Evolutionary conservation across 371 early-diverging fungal species (phyloP), one percentile per base, ranked within the genome.

Genomic region (Blakeslea trispora): DNA sequence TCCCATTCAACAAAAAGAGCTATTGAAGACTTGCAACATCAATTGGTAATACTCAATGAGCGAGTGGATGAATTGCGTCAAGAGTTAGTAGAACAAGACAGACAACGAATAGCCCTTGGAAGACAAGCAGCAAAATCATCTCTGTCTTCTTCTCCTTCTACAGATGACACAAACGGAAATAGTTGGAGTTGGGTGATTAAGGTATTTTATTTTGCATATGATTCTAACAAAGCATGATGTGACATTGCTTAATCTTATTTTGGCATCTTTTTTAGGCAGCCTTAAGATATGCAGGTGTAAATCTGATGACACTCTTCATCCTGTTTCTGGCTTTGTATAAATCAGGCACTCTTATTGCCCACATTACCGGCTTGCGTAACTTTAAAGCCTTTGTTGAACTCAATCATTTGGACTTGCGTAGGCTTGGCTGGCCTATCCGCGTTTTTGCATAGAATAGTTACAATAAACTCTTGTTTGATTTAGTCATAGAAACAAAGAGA

Each of bases 1-100:
- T 75, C 69, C 0, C 78, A 75, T 13, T 71, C 74, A 6, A 72
- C 76, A 13, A 79, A 77, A 49, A 65, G 68, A 24, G 79, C 77
- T 0, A 46, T 82, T 11, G 82, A 82, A 54, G 61, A 68, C 1
- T 45, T 79, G 17, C 82, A 81, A 50, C 59, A 69, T 7, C 78
- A 82, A 58, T 59, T 81, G 5, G 59, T 75, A 24, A 69, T 76
- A 7, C 46, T 81, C 11, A 79, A 79, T 55, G 72, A 72, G 40
- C 70, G 79, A 10, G 66, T 81, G 15, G 79, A 81, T 59, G 75
- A 67, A 35, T 24, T 79, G 21, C 61, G 73, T 28, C 67, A 54
- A 53, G 73, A 76, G 46, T 35, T 78, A 40, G 55, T 65, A n/a
- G 64, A 63, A 23, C 53, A 68, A n/a, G 65, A 73, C 40, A 66